These are phyloP conservation scores for Candida stauntonica DNA, from an alignment of 805 yeast genomes.

Conservation along the genomic window DNA sequence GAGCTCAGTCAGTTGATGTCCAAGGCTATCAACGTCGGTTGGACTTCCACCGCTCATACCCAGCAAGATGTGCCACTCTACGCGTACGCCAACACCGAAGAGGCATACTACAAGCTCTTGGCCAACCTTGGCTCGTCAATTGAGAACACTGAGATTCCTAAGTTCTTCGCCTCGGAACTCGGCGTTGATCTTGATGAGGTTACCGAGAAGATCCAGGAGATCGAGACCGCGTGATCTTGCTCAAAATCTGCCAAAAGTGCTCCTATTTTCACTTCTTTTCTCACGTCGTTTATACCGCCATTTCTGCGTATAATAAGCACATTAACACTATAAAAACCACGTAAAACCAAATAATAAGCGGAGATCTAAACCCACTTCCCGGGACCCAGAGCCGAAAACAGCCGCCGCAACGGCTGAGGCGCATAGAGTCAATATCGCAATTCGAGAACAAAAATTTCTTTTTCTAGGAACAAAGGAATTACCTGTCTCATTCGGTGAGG, in stretches of 20 bases:
- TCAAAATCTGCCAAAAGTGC: too few species aligned
- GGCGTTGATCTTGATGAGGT: slow-evolving; percentile 45
- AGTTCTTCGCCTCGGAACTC: slow-evolving; percentile 56
- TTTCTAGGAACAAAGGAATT: too few species aligned
- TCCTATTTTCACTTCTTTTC: neutral
- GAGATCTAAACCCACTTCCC: too few species aligned
- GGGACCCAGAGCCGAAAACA: too few species aligned
- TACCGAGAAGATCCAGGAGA: slow-evolving; percentile 34
- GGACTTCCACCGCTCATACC: slow-evolving; percentile 95
- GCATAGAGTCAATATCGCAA: neutral
- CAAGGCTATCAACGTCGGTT: slow-evolving; percentile 75
- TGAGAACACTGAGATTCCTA: slow-evolving; percentile 83
- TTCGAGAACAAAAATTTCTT: too few species aligned
- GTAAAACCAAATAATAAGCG: too few species aligned
- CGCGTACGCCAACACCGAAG: slow-evolving; percentile 60
- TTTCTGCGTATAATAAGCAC: too few species aligned
- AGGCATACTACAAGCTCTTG: slow-evolving; percentile 37
- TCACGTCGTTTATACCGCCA: too few species aligned
- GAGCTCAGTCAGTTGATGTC: slow-evolving; percentile 66
- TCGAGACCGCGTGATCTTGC: slow-evolving; percentile 5
- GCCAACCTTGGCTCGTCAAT: slow-evolving; percentile 70
- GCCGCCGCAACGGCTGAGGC: neutral
- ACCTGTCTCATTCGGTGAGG: too few species aligned
- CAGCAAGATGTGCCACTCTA: slow-evolving; percentile 93
- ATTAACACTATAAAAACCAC: too few species aligned